Evolutionary conservation across 2,329 filamentous ascomycete species (phyloP).

Genomic region (Madurella mycetomatis): DNA sequence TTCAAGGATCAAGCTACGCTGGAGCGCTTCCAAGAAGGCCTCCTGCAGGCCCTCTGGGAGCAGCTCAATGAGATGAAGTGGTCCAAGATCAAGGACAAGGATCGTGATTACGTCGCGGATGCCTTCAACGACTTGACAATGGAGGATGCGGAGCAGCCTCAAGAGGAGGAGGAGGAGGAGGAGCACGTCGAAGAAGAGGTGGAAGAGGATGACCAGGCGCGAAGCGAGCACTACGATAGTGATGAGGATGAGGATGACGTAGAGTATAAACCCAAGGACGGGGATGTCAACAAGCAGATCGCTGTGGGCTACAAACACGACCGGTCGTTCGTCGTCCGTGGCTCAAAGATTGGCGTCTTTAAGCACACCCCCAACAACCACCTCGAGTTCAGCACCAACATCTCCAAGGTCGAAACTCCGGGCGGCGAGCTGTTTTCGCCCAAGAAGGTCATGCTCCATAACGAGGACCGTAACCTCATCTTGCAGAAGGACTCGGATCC

Average conservation of each 20-base stretch:
- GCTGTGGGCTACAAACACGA: slow-evolving; percentile 97
- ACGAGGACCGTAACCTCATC: slow-evolving; percentile 84
- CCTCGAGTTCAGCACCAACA: slow-evolving; percentile 93
- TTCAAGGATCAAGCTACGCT: slow-evolving; percentile 80
- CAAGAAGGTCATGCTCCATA: slow-evolving; percentile 94
- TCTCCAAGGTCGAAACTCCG: slow-evolving; percentile 90
- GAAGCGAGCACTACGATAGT: slow-evolving; percentile 53
- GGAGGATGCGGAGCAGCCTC: slow-evolving; percentile 65
- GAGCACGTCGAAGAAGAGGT: slow-evolving; percentile 52
- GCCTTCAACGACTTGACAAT: slow-evolving; percentile 93
- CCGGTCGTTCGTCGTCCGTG: slow-evolving; percentile 92
- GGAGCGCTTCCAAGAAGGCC: slow-evolving; percentile 84
- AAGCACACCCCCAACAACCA: slow-evolving; percentile 92
- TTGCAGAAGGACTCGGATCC: slow-evolving; percentile 78
- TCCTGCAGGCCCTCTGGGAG: slow-evolving; percentile 97
- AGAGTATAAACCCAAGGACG: slow-evolving; percentile 61
- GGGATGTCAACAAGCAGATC: slow-evolving; percentile 85
- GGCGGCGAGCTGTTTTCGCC: slow-evolving; percentile 84
- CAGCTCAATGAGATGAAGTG: slow-evolving; percentile 92
- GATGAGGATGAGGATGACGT: slow-evolving; percentile 75
- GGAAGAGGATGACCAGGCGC: slow-evolving; percentile 53
- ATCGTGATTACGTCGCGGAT: slow-evolving; percentile 90
- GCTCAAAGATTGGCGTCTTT: slow-evolving; percentile 98
- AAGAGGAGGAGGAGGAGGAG: slow-evolving; percentile 40
- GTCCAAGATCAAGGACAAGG: slow-evolving; percentile 85